These are phyloP conservation scores for Zizania latifolia DNA, from an alignment of 176 grass and related monocot genomes.

Conservation along the genomic window DNA sequence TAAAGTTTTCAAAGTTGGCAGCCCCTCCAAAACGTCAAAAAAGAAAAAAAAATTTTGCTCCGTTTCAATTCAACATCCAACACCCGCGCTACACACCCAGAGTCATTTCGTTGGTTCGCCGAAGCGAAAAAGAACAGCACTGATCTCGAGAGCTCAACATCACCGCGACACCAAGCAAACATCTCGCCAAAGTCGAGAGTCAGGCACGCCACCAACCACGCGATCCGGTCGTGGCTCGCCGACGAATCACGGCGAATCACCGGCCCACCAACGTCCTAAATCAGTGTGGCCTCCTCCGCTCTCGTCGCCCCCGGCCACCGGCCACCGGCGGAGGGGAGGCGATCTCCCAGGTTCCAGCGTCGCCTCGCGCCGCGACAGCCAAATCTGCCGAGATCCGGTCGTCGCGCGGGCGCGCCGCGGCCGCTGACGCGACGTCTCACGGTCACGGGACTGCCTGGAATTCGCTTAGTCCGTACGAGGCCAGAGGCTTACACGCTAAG, in stretches of 20 bases:
- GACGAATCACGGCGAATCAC: no score
- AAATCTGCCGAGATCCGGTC: neutral
- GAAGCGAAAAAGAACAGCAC: neutral
- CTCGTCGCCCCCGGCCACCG: neutral
- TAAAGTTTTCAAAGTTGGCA: neutral
- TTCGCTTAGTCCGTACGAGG: neutral
- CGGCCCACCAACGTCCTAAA: neutral
- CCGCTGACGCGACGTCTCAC: neutral
- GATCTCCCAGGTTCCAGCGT: neutral
- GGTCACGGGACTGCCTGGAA: no score
- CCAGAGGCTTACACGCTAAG: neutral
- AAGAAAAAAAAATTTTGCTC: neutral
- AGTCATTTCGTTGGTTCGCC: neutral
- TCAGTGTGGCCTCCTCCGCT: neutral
- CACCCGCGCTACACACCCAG: neutral
- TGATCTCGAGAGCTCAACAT: constrained; percentile 9
- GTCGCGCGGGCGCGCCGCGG: neutral
- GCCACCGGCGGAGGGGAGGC: neutral
- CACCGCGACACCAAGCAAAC: neutral
- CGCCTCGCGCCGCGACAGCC: neutral
- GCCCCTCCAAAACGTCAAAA: neutral
- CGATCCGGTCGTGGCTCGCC: neutral
- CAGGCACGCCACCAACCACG: neutral
- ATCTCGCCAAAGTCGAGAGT: neutral
- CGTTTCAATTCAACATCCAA: constrained; percentile 4